Evolutionary conservation across 2,329 filamentous ascomycete genomes (phyloP), one percentile per base, ranked within the genome.

Genomic region (Fusarium palustre): DNA sequence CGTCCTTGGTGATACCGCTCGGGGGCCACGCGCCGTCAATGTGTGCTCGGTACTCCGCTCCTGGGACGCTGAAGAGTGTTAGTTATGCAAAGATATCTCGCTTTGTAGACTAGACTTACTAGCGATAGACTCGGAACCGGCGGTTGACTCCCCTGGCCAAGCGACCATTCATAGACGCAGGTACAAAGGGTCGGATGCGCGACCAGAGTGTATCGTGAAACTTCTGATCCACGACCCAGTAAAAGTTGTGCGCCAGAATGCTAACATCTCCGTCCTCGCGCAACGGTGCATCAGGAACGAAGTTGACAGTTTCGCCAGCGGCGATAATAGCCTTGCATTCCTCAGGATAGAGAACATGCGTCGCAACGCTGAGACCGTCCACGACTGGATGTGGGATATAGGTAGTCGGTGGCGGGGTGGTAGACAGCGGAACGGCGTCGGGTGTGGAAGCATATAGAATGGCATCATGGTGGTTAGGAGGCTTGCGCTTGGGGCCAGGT

Each of bases 1-100:
- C 84, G 53, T 84, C 81, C 0, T 86, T 78, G 2, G 84, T 78
- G 45, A 92, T 88, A 3, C 88, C 88, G 0, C 90, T 92, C 0
- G 90, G 90, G 15, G 90, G 90, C 90, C 90, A 92, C 0, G 90
- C 90, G 10, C 90, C 90, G 69, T 92, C 83, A 61, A 92, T 91
- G 68, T 92, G 90, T 61, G 86, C 88, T 10, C 90, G 82, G 72
- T 92, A 92, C 75, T 92, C 90, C 0, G 90, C 90, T 1, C 90
- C 90, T 2, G 90, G 90, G 0, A 92, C 89, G 61, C 62, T 65
- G 10, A 0, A 0, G 0, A 1, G 0, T 1, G 33, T 65, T 66
- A 61, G 61, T 11, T 15, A 5, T 33, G n/a, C 3, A 1, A 1
- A 13, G 0, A 1, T 1, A 3, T 11, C 13, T 28, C 10, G 33